These are phyloP conservation scores for Kodamaea hsintzibuensis DNA, from an alignment of 805 yeast species.

Conservation along the genomic window DNA sequence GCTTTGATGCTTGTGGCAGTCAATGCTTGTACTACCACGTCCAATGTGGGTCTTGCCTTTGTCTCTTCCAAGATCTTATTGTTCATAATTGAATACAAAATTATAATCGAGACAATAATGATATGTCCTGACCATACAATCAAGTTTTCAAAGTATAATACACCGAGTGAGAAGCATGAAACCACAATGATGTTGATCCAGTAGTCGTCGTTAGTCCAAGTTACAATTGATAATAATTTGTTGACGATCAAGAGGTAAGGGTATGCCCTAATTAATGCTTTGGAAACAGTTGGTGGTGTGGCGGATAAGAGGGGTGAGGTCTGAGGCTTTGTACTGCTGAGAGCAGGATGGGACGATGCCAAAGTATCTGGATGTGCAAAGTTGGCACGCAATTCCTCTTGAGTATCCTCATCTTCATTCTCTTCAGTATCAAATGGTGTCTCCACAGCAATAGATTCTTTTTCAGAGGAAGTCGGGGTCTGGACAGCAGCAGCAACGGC, in stretches of 20 bases:
- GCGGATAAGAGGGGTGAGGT: conserved; percentile 82
- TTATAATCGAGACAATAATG: conserved; percentile 59
- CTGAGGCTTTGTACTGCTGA: conserved; percentile 32
- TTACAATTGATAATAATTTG: conserved; percentile 65
- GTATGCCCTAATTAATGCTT: conserved; percentile 77
- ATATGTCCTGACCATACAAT: conserved; percentile 83
- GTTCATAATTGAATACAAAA: conserved; percentile 60
- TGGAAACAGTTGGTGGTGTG: conserved; percentile 90
- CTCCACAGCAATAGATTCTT: not conserved
- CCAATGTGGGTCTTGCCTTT: conserved; percentile 74
- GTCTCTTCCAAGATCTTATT: conserved; percentile 58
- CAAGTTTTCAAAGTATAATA: conserved; percentile 76
- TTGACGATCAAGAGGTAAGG: conserved; percentile 81
- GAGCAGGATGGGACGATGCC: conserved; percentile 5
- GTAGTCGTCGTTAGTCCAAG: conserved; percentile 89
- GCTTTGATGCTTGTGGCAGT: conserved; percentile 73
- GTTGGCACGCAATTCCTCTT: conserved; percentile 13
- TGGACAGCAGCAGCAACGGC: not conserved
- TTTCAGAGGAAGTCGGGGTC: conserved; percentile 1
- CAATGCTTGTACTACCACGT: conserved; percentile 77
- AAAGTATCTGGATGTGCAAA: conserved; percentile 6
- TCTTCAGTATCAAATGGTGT: conserved; percentile 5
- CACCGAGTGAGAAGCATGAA: conserved; percentile 53
- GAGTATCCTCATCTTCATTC: conserved; percentile 11
- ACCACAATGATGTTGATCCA: conserved; percentile 72